These are phyloP conservation scores for Schwanniomyces occidentalis DNA, from an alignment of 805 yeast species.

Conservation along the genomic window DNA sequence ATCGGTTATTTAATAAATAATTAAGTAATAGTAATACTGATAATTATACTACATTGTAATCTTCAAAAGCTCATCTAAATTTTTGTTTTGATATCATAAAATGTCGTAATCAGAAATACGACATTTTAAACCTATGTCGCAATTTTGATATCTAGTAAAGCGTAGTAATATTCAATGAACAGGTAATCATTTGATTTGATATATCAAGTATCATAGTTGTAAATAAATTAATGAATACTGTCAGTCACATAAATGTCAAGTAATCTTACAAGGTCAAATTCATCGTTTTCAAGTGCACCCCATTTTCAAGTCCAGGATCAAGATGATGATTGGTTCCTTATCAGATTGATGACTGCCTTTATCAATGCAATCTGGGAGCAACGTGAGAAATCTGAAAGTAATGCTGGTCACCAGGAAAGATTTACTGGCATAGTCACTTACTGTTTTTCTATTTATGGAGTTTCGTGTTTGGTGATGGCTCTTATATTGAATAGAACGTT, in stretches of 20 bases:
- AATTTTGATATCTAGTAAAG: neutral
- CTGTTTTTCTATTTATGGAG: slow-evolving; percentile 38
- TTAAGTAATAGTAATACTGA: too few species aligned
- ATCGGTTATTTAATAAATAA: too few species aligned
- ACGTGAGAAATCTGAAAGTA: too few species aligned
- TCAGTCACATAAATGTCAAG: slow-evolving; percentile 1
- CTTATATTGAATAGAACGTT: slow-evolving; percentile 38
- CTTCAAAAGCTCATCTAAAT: too few species aligned
- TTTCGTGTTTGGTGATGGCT: slow-evolving; percentile 39
- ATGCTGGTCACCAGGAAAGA: neutral
- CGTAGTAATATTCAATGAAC: neutral
- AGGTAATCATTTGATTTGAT: too few species aligned
- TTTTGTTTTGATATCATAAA: slow-evolving; percentile 1
- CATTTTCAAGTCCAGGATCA: neutral
- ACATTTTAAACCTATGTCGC: slow-evolving; percentile 1
- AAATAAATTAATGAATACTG: neutral
- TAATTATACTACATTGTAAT: too few species aligned
- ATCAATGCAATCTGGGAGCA: slow-evolving; percentile 17
- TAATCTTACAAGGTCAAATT: slow-evolving; percentile 1
- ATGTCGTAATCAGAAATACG: slow-evolving; percentile 2
- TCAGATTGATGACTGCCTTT: slow-evolving; percentile 11
- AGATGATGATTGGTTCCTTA: neutral
- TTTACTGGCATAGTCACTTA: slow-evolving; percentile 17
- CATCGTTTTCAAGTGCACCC: neutral
- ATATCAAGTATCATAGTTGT: neutral